Evolutionary conservation across 2,329 filamentous ascomycete species (phyloP).

Genomic region (Pseudocercospora vitis): DNA sequence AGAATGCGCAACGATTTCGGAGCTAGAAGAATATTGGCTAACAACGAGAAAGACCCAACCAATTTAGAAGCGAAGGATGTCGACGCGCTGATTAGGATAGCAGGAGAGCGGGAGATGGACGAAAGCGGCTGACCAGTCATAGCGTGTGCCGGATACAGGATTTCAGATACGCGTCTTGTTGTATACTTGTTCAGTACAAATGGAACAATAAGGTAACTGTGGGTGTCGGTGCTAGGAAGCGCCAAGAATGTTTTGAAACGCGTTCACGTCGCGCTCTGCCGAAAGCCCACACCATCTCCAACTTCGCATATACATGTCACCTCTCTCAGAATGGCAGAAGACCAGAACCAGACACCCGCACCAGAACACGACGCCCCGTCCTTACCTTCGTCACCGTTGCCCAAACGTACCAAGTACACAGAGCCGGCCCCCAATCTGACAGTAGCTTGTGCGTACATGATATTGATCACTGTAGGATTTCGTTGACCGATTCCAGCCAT

Average conservation of each 20-base stretch:
- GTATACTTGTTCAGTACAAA: no score
- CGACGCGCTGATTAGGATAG: no score
- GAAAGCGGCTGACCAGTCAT: no score
- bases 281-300: not conserved
- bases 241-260: not conserved
- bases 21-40: no score
- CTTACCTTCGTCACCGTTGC: conserved; percentile 69
- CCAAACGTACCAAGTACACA: conserved; percentile 75
- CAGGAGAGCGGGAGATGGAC: no score
- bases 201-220: no score
- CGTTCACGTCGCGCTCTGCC: conserved; percentile 9
- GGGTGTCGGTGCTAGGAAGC: not conserved
- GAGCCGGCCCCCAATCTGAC: conserved; percentile 42
- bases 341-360: conserved; percentile 36
- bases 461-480: not conserved
- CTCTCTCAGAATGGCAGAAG: no score
- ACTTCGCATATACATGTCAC: conserved; percentile 10
- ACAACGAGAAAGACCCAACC: no score
- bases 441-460: conserved; percentile 35
- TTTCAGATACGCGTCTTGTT: no score
- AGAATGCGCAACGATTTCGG: no score
- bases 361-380: conserved; percentile 53
- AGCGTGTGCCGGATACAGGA: no score
- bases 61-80: no score
- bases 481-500: conserved; percentile 31